These are phyloP conservation scores for Berberis vulgaris DNA, from an alignment of 164 flowering plant species.

Conservation along the genomic window DNA sequence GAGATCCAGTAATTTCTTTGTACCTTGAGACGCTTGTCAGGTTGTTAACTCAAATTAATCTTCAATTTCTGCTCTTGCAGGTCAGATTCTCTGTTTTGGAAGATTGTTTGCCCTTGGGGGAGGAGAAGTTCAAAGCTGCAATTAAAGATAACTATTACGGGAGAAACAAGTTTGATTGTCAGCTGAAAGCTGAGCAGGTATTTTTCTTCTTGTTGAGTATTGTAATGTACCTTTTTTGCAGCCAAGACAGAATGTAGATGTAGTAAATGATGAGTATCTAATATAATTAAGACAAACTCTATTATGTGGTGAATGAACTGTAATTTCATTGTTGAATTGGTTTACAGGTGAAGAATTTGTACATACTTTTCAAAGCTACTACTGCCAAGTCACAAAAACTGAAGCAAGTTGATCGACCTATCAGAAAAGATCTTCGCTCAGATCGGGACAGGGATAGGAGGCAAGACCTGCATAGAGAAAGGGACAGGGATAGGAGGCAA, in stretches of 20 bases:
- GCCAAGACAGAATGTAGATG: not conserved
- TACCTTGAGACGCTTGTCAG: not conserved
- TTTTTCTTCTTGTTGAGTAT: too few species aligned
- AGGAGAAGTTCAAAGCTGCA: conserved; percentile 41
- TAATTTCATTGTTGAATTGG: conserved; percentile 3
- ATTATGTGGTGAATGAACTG: not conserved
- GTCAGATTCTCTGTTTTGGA: conserved; percentile 38
- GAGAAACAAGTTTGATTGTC: conserved; percentile 35
- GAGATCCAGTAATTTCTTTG: too few species aligned
- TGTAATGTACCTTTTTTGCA: too few species aligned
- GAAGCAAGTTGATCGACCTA: conserved; percentile 9
- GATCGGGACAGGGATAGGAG: not conserved
- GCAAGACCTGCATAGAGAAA: not conserved
- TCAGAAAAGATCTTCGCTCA: conserved; percentile 4
- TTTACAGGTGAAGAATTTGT: conserved; percentile 40
- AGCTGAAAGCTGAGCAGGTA: conserved; percentile 43
- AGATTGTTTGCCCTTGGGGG: conserved; percentile 47
- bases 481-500: not conserved
- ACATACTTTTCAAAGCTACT: conserved; percentile 31
- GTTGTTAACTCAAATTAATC: too few species aligned
- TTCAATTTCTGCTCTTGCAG: conserved; percentile 11
- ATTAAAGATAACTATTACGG: conserved; percentile 41
- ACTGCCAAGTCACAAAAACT: conserved; percentile 10
- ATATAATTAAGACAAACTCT: too few species aligned
- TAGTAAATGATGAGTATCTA: too few species aligned